These are phyloP conservation scores for Talaromyces adpressus DNA, from an alignment of 495 filamentous ascomycete genomes.

Conservation along the genomic window DNA sequence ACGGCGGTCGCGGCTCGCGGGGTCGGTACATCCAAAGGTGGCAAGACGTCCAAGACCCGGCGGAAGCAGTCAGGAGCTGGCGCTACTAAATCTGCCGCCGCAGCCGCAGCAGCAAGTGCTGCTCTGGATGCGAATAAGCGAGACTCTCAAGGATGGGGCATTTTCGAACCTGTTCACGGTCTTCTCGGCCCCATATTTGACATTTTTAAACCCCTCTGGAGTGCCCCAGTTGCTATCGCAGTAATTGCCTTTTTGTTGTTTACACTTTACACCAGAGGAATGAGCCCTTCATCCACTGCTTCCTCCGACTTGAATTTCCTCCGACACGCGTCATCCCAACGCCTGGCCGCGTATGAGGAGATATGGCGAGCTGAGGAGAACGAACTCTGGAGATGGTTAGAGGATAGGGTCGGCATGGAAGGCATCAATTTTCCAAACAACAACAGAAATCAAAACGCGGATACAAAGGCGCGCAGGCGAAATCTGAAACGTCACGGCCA, in stretches of 20 bases:
- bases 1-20: conserved; percentile 58
- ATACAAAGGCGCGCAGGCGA: conserved; percentile 12
- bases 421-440: conserved; percentile 43
- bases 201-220: conserved; percentile 63
- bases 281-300: conserved; percentile 22
- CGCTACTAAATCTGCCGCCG: conserved; percentile 19
- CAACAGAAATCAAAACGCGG: conserved; percentile 20
- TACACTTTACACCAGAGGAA: conserved; percentile 50
- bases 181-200: conserved; percentile 64
- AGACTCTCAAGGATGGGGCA: conserved; percentile 58
- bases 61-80: conserved; percentile 45
- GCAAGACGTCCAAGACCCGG: conserved; percentile 36
- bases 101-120: conserved; percentile 34
- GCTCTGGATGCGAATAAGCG: conserved; percentile 34
- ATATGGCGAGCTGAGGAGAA: conserved; percentile 88
- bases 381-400: conserved; percentile 93
- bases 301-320: conserved; percentile 32
- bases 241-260: conserved; percentile 49
- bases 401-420: conserved; percentile 75
- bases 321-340: conserved; percentile 44
- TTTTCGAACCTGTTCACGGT: conserved; percentile 68
- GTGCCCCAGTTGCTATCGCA: conserved; percentile 51
- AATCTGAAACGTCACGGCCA: conserved; percentile 21
- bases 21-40: conserved; percentile 30
- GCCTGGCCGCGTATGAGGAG: conserved; percentile 82